Evolutionary conservation across 352 stramenopile species (phyloP).

Genomic region (Stramenopiles sp.): DNA sequence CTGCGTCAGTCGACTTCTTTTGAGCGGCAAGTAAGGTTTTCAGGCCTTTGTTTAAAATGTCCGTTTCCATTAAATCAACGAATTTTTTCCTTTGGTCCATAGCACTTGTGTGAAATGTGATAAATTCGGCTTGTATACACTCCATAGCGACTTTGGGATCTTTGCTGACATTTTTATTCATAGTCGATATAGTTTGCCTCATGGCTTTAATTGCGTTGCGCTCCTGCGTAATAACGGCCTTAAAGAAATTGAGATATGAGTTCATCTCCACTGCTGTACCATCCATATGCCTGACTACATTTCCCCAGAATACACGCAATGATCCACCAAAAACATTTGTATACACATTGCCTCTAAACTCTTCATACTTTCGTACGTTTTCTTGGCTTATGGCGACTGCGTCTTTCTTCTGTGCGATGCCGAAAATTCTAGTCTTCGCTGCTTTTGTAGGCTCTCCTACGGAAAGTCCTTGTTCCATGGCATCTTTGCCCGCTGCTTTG

Average conservation of each 20-base stretch:
- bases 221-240: not conserved
- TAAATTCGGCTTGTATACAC: not conserved
- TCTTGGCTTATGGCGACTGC: not conserved
- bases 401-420: not conserved
- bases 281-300: not conserved
- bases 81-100: not conserved
- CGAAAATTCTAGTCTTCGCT: not conserved
- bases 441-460: not conserved
- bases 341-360: not conserved
- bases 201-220: not conserved
- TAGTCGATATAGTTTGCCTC: not conserved
- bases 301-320: not conserved
- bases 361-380: not conserved
- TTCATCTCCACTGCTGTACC: not conserved
- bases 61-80: not conserved
- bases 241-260: not conserved
- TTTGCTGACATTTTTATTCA: not conserved
- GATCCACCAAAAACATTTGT: not conserved
- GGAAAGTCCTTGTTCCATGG: too few relatives aligned
- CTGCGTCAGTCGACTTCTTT: not conserved
- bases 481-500: too few relatives aligned
- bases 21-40: not conserved
- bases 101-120: not conserved
- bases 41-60: not conserved
- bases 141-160: not conserved